Evolutionary conservation across 2,329 filamentous ascomycete genomes (phyloP), one percentile per base, ranked within the genome.

Genomic region (Bipolaris oryzae): DNA sequence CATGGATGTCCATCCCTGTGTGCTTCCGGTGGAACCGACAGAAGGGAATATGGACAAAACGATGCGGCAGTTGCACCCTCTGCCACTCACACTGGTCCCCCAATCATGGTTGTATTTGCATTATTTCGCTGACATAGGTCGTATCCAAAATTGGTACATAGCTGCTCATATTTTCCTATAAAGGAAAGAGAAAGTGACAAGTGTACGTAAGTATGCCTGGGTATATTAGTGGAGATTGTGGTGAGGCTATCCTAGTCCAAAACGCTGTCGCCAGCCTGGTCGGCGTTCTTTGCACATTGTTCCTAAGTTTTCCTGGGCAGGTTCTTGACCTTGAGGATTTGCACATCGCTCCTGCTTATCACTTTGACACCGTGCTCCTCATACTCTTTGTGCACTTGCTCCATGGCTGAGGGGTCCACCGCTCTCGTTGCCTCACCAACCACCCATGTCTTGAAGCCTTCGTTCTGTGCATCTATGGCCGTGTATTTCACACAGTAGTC

Each of bases 401-500:
- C 79, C 89, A 89, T 92, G 33, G 72, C 75, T 34, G 64, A 64
- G 11, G 82, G 80, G 73, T 89, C 84, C 1, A 97, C 92, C 4
- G 90, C 84, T 73, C 82, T 87, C 5, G 90, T 93, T 7, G 83
- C 92, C 68, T 98, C 91, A 66, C 88, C 85, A 3, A 98, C 80
- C 21, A 98, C 83, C 74, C 84, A 91, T 3, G 89, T 90, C 64
- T 76, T 80, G 72, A 95, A 97, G 0, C 93, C 94, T 66, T 90
- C 88, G 61, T 83, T 84, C 2, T 78, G 82, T 0, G 93, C 88
- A 80, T 97, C 90, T 48, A 92, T 77, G 0, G 93, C 94, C 15
- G 92, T 96, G 60, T 79, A 84, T 72, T 87, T 89, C 53, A 98
- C 93, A 74, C 95, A 99, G 75, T 90, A 96, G 76, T 98, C 95